phyloP scores from a whole-genome alignment of 2,329 filamentous ascomycete genomes.

The Aspergillus carbonarius region DNA sequence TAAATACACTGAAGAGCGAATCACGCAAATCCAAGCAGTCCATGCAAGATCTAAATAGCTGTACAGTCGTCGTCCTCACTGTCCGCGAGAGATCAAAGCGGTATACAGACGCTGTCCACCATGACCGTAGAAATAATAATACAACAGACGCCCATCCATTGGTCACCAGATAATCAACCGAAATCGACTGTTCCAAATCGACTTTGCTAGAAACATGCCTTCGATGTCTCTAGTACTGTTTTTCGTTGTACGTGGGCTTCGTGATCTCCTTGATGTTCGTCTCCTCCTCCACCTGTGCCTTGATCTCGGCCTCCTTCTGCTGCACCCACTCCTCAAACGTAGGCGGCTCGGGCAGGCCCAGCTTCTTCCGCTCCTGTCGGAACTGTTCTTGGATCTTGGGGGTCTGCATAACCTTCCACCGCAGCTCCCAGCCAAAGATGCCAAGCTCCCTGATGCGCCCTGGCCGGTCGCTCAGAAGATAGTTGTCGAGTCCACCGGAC shows the following conservation, averaged over 20 bases:
- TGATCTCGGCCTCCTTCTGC: constrained; percentile 40
- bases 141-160: constrained; percentile 20
- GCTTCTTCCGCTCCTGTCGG: constrained; percentile 59
- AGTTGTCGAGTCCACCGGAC: constrained; percentile 85
- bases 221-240: constrained; percentile 24
- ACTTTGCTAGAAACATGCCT: background rate
- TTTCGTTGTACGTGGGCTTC: constrained; percentile 31
- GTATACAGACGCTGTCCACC: constrained; percentile 11
- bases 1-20: constrained; percentile 34
- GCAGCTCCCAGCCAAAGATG: constrained; percentile 82
- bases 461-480: constrained; percentile 78
- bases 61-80: constrained; percentile 1
- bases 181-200: background rate
- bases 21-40: constrained; percentile 25
- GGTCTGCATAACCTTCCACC: constrained; percentile 88
- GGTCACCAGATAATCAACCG: constrained; percentile 6
- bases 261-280: constrained; percentile 35
- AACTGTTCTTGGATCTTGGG: constrained; percentile 65
- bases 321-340: constrained; percentile 46
- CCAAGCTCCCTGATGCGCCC: constrained; percentile 81
- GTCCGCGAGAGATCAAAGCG: constrained; percentile 2
- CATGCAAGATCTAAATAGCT: constrained; percentile 9
- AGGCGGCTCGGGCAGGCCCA: constrained; percentile 62
- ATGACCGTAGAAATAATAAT: constrained; percentile 18
- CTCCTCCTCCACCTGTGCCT: constrained; percentile 38